Evolutionary conservation across 768 basidiomycete species (phyloP).

Genomic region (Clathrus columnatus): DNA sequence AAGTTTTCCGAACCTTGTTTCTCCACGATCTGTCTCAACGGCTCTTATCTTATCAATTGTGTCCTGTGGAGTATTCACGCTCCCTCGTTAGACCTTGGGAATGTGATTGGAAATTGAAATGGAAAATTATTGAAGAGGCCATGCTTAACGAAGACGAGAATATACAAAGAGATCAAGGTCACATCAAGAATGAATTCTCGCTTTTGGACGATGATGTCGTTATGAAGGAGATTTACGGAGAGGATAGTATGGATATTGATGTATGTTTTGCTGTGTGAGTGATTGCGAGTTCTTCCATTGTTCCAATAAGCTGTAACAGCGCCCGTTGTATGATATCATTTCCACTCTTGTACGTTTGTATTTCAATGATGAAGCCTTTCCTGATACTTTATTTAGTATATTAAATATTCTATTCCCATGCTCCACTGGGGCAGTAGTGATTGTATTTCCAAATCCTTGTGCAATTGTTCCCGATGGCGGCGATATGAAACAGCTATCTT

Average conservation of each 20-base stretch:
- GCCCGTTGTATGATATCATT: not conserved
- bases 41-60: not conserved
- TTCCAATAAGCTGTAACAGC: not conserved
- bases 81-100: not conserved
- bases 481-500: not conserved
- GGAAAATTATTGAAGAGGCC: constrained; percentile 1
- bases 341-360: not conserved
- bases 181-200: not conserved
- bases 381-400: not conserved
- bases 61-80: not conserved
- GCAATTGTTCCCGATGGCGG: no score
- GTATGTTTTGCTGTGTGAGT: not conserved
- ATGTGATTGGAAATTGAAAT: constrained; percentile 9
- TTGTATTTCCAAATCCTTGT: no score
- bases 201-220: not conserved
- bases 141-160: not conserved
- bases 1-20: constrained; percentile 4
- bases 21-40: constrained; percentile 5
- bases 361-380: not conserved
- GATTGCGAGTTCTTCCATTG: not conserved
- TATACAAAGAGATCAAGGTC: not conserved
- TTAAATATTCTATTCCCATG: not conserved
- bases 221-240: not conserved
- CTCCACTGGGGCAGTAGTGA: not conserved
- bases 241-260: not conserved